These are phyloP conservation scores for Staphylotrichum tortipilum DNA, from an alignment of 495 filamentous ascomycete species.

Conservation along the genomic window DNA sequence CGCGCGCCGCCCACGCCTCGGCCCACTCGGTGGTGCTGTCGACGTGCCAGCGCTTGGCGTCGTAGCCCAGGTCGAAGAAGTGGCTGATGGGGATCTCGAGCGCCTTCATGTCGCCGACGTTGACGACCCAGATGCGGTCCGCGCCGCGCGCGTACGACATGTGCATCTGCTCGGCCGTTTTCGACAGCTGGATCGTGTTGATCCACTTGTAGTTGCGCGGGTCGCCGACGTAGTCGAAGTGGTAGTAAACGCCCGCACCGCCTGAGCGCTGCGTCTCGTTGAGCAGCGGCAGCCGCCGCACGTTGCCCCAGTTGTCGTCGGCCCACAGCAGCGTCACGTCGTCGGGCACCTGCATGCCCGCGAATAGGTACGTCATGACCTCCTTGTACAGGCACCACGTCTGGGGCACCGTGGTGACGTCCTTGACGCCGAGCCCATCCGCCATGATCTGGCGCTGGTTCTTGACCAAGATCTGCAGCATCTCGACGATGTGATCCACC, in stretches of 20 bases:
- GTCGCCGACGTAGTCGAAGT: conserved; percentile 65
- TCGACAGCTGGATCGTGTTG: conserved; percentile 58
- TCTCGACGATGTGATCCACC: conserved; percentile 46
- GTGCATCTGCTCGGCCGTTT: conserved; percentile 57
- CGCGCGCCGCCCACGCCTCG: conserved; percentile 47
- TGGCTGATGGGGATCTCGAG: conserved; percentile 61
- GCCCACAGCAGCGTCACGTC: conserved; percentile 66
- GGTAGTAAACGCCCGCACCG: conserved; percentile 70
- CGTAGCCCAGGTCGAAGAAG: conserved; percentile 60
- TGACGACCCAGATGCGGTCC: conserved; percentile 65
- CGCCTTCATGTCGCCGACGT: conserved; percentile 66
- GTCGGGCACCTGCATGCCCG: conserved; percentile 59
- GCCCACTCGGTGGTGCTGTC: conserved; percentile 51
- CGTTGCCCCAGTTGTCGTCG: conserved; percentile 69
- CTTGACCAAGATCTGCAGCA: conserved; percentile 51
- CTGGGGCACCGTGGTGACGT: conserved; percentile 54
- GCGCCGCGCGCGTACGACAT: conserved; percentile 54
- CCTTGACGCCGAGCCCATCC: conserved; percentile 42
- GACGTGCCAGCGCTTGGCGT: conserved; percentile 46
- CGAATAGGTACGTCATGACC: conserved; percentile 58
- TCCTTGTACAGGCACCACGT: conserved; percentile 68
- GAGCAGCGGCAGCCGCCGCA: conserved; percentile 53
- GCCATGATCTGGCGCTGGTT: conserved; percentile 50
- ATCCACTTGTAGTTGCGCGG: conserved; percentile 63
- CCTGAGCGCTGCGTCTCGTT: conserved; percentile 53